phyloP scores from a whole-genome alignment of 495 filamentous ascomycete species.

The Staphylotrichum tortipilum region DNA sequence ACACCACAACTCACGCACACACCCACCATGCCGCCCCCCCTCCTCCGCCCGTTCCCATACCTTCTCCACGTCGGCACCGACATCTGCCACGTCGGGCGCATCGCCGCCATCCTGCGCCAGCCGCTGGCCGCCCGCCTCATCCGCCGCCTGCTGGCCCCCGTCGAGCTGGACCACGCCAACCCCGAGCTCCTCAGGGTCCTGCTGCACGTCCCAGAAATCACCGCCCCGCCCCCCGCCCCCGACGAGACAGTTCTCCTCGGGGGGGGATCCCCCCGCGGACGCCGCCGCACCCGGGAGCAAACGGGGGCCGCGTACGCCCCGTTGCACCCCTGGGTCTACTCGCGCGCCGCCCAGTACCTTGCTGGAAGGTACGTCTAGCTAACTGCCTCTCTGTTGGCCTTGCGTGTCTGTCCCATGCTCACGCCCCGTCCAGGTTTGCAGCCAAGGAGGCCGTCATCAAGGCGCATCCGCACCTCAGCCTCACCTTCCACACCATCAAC shows the following conservation, averaged over 20 bases:
- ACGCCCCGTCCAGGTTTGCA: slow-evolving; percentile 37
- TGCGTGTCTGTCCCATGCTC: no score
- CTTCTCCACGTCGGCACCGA: slow-evolving; percentile 48
- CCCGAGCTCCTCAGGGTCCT: not conserved
- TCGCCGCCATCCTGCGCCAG: slow-evolving; percentile 23
- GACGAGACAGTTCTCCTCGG: no score
- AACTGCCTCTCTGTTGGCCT: no score
- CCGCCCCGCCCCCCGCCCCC: no score
- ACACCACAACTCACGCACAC: no score
- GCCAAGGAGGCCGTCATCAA: slow-evolving; percentile 61
- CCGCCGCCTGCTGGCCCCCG: slow-evolving; percentile 30
- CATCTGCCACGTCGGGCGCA: slow-evolving; percentile 42
- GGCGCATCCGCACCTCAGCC: slow-evolving; percentile 37
- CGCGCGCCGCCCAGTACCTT: slow-evolving; percentile 26
- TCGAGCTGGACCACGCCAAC: slow-evolving; percentile 22
- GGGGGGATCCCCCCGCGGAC: no score
- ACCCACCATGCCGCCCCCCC: not conserved
- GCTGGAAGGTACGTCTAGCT: slow-evolving; percentile 39
- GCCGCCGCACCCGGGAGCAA: no score
- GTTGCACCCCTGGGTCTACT: no score
- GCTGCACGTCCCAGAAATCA: not conserved
- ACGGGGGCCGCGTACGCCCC: no score
- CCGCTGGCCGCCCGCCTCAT: slow-evolving; percentile 27
- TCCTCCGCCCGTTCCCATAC: slow-evolving; percentile 41
- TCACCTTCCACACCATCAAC: slow-evolving; percentile 40